Evolutionary conservation across 2,329 filamentous ascomycete genomes (phyloP), one percentile per base, ranked within the genome.

Genomic region (Colletotrichum falcatum): DNA sequence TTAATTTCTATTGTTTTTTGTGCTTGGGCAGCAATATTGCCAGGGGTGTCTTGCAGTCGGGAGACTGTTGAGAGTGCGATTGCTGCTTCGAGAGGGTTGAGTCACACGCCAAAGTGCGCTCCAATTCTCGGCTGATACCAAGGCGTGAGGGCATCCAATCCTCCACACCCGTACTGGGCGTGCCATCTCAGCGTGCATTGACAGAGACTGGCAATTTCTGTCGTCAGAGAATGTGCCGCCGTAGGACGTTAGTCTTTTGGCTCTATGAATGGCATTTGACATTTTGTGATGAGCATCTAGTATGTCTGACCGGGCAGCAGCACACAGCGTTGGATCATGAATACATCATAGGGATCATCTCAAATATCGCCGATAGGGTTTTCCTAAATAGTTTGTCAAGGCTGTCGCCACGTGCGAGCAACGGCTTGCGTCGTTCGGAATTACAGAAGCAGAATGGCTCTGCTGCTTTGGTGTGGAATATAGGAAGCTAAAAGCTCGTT

Each of bases 11-110:
- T n/a, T n/a, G n/a, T n/a, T n/a, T n/a, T n/a, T n/a, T n/a, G n/a
- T n/a, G n/a, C n/a, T 61, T 35, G 59, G 46, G 59, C 59, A 61
- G 59, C 33, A 61, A 51, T 28, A 5, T 61, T 39, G 30, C 7
- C n/a, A n/a, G 11, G 44, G n/a, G 23, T 39, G 30, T 39, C 6
- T 20, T 11, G 14, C 6, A 26, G 14, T n/a, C 11, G 33, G n/a
- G 54, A 26, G 8, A 3, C 37, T 33, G 54, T 56, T 30, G 14
- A 37, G n/a, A 56, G 23, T 14, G 14, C 9, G 26, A 30, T 28
- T 33, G 49, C 30, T n/a, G 18, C 9, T 30, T 51, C 30, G 14
- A 20, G 26, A 51, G 14, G 6, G 26, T 3, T 56, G 54, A 39
- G 33, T 56, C 35, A 56, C 37, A 37, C 12, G 7, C 2, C 14